Percentiles rank a stretch among this genome's conserved stretches.
phyloP scores from a whole-genome alignment of 352 stramenopile species.

The Globisporangium abappressorium region DNA sequence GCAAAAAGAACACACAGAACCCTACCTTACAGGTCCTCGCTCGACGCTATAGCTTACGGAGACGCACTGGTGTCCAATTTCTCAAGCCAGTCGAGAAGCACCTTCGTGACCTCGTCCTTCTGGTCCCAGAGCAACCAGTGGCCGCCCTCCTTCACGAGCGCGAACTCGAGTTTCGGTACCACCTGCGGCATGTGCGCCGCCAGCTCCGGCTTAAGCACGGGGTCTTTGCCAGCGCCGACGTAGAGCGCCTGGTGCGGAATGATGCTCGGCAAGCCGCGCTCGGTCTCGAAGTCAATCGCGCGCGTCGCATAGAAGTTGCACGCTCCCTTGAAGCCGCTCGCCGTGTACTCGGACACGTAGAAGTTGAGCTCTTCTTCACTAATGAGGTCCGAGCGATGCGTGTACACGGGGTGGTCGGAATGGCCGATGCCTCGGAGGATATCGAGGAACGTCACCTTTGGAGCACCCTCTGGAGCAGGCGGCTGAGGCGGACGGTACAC shows the following conservation, averaged over 20 bases:
- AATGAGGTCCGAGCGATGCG: conserved; percentile 33
- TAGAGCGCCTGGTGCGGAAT: conserved; percentile 43
- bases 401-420: conserved; percentile 31
- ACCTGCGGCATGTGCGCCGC: conserved; percentile 32
- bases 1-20: not conserved
- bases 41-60: not conserved
- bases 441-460: conserved; percentile 23
- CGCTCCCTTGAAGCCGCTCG: conserved; percentile 33
- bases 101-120: conserved; percentile 8
- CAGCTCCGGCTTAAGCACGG: conserved; percentile 43
- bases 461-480: conserved; percentile 15
- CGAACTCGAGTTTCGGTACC: conserved; percentile 10
- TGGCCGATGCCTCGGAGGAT: conserved; percentile 23
- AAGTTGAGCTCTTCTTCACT: conserved; percentile 44
- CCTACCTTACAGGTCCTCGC: not conserved
- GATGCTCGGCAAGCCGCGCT: conserved; percentile 26
- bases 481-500: conserved; percentile 31
- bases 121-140: conserved; percentile 16
- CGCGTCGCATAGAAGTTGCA: conserved; percentile 40
- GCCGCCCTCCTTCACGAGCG: conserved; percentile 11
- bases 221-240: conserved; percentile 38
- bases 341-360: conserved; percentile 38
- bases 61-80: conserved; percentile 6
- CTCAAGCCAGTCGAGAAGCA: conserved; percentile 11
- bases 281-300: conserved; percentile 42